phyloP scores from a whole-genome alignment of 768 basidiomycete genomes.

The Lyophyllum semitale region DNA sequence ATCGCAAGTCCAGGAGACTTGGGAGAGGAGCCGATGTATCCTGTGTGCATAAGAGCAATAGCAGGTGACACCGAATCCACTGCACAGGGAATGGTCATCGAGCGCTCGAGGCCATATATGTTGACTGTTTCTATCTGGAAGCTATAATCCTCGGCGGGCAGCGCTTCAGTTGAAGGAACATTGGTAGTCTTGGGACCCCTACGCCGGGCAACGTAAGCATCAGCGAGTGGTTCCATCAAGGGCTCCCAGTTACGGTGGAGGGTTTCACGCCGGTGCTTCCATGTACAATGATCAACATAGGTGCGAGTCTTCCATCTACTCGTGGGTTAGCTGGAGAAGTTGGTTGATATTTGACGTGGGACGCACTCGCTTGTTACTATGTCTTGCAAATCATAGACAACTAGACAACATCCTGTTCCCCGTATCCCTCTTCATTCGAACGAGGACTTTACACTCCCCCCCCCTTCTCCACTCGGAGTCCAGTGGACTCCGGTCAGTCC shows the following conservation, averaged over 20 bases:
- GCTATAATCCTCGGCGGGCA: not conserved
- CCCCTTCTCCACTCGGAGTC: no score
- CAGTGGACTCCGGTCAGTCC: no score
- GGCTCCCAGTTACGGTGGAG: constrained; percentile 5
- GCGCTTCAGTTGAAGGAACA: not conserved
- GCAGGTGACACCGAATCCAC: not conserved
- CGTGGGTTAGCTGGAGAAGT: not conserved
- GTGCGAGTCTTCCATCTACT: not conserved
- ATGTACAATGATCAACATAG: constrained; percentile 3
- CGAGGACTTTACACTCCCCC: no score
- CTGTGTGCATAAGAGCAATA: constrained; percentile 15
- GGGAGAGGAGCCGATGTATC: constrained; percentile 17
- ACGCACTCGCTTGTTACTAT: not conserved
- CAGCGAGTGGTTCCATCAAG: constrained; percentile 2
- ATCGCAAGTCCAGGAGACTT: constrained; percentile 17
- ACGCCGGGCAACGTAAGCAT: not conserved
- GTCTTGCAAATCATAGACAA: not conserved
- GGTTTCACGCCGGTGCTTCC: not conserved
- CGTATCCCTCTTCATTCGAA: not conserved
- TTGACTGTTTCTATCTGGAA: constrained; percentile 15
- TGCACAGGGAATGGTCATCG: constrained; percentile 2
- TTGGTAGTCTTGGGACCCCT: not conserved
- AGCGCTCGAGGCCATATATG: constrained; percentile 11
- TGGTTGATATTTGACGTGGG: not conserved
- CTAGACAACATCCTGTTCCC: not conserved